Conservation (phyloP, 805 yeast species). For the Starmerella apis region DNA sequence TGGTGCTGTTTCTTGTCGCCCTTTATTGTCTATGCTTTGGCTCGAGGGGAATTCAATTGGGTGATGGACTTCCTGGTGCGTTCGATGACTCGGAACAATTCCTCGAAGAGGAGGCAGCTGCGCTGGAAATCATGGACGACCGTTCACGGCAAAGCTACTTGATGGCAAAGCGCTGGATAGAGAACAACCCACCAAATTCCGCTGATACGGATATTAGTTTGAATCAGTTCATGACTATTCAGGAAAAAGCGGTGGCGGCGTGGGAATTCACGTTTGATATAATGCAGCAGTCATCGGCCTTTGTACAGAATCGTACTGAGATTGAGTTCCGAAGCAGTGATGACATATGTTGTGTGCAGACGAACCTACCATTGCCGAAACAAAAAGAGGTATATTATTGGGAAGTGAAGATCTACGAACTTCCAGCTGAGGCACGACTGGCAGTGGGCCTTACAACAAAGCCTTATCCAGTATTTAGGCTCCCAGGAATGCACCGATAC, state of each 20-base stretch:
- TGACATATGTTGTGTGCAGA: slow-evolving; percentile 52
- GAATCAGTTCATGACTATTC: slow-evolving; percentile 56
- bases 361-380: slow-evolving; percentile 77
- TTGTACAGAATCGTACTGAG: slow-evolving; percentile 54
- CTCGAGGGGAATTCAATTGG: slow-evolving; percentile 30
- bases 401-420: slow-evolving; percentile 73
- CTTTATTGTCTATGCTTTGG: slow-evolving; percentile 17
- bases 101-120: slow-evolving; percentile 50
- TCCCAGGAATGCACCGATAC: slow-evolving; percentile 83
- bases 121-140: slow-evolving; percentile 52
- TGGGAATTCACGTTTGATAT: slow-evolving; percentile 61
- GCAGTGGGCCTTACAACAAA: slow-evolving; percentile 73
- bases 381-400: slow-evolving; percentile 79
- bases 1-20: slow-evolving; percentile 13
- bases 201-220: slow-evolving; percentile 38
- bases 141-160: slow-evolving; percentile 48
- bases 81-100: slow-evolving; percentile 54
- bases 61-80: slow-evolving; percentile 44
- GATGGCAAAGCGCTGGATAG: slow-evolving; percentile 45
- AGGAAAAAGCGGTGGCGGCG: slow-evolving; percentile 80
- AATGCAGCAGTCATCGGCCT: slow-evolving; percentile 44
- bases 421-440: slow-evolving; percentile 40
- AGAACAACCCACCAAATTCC: slow-evolving; percentile 37
- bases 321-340: slow-evolving; percentile 39
- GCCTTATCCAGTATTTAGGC: slow-evolving; percentile 87